Percentiles rank a stretch among this genome's conserved stretches.
These are phyloP conservation scores for Yamadazyma kitorensis DNA, from an alignment of 805 yeast genomes.

Conservation along the genomic window DNA sequence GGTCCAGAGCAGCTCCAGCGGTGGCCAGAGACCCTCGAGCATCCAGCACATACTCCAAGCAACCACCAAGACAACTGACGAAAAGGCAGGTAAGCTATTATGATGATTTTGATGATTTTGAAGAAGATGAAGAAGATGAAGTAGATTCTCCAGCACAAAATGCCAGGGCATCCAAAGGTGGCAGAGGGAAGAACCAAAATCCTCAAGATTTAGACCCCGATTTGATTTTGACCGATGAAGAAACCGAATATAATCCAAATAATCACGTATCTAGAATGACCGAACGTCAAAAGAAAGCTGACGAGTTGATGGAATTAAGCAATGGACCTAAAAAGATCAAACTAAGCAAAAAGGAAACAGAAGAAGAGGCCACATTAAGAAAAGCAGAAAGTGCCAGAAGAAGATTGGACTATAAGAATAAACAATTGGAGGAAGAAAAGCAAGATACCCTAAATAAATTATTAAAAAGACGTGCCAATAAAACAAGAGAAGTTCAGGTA, in stretches of 20 bases:
- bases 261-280: constrained; percentile 51
- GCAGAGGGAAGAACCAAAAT: constrained; percentile 9
- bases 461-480: constrained; percentile 78
- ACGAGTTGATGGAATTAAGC: constrained; percentile 29
- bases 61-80: constrained; percentile 24
- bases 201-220: constrained; percentile 36
- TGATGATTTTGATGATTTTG: constrained; percentile 30
- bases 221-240: constrained; percentile 38
- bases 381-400: constrained; percentile 87
- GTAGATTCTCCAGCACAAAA: constrained; percentile 1
- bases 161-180: constrained; percentile 1
- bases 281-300: constrained; percentile 47
- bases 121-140: constrained; percentile 7
- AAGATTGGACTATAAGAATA: constrained; percentile 79
- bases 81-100: constrained; percentile 37
- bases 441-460: constrained; percentile 86
- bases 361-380: constrained; percentile 77
- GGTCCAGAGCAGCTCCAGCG: neutral
- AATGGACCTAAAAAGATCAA: constrained; percentile 35
- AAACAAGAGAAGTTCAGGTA: constrained; percentile 49
- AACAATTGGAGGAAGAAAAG: constrained; percentile 87
- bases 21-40: constrained; percentile 1
- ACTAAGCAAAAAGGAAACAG: constrained; percentile 62
- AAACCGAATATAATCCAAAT: constrained; percentile 43
- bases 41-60: constrained; percentile 3